Base-by-base conservation (phyloP, 805 yeast genomes). In the Metschnikowia drakensbergensis region DNA sequence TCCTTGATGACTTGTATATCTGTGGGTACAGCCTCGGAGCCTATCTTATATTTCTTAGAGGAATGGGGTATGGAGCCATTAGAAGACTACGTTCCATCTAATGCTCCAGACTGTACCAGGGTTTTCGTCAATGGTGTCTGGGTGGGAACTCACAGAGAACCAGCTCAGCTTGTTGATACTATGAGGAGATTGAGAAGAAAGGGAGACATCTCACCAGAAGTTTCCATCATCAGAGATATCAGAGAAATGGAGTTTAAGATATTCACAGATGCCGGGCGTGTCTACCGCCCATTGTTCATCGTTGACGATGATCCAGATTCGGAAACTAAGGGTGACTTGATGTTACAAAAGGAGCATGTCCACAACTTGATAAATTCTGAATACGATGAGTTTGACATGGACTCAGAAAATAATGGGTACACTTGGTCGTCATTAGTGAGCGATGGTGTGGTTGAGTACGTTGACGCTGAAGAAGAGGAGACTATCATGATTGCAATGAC, bases 11-110 rank as follows among this genome's bases (percentile, higher is more conserved):
- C 98, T 1, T 90, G 97, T 76, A 90, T 94, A 45, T 92, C 99
- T 27, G 99, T 94, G 54, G 99, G 99, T 67, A 81, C 96, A 6
- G 88, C 95, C n/a, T 88, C 97, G 36, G 96, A 89, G 65, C 97
- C 97, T 32, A 92, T 94, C 63, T 79, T 86, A 54, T 87, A 87
- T 64, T 86, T 91, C 70, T 77, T 94, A 71, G 96, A 92, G 69
- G 99, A 94, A 73, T 94, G 98, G 97, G 99, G 99, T 70, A 84
- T 94, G 88, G 98, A 94, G 71, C 96, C 97, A 13, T 77, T 94
- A 59, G 96, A 94, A 64, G 97, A 91, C 64, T 94, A 88, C 65
- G 90, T 87, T 48, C 98, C 99, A 31, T 89, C 88, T 52, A 88
- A 88, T 55, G 84, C 89, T 47, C 91, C 92, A 38, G 88, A 87